Evolutionary conservation across 257 asterid species (phyloP).

Genomic region (Solanum lignicaule): DNA sequence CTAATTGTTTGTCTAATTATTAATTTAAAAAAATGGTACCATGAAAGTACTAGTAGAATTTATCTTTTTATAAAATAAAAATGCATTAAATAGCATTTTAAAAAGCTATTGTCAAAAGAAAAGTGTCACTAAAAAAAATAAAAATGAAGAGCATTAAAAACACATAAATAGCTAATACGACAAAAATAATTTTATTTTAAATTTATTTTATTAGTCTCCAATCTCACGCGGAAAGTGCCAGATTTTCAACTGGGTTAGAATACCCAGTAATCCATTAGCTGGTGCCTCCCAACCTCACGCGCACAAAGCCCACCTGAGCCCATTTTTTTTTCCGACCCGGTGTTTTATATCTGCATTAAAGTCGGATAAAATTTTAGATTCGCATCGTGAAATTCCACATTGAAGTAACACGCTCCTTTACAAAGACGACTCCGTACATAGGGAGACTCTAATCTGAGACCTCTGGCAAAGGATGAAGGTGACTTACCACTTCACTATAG

Average conservation of each 20-base stretch:
- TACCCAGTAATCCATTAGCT: not conserved
- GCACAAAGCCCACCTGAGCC: not conserved
- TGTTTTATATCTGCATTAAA: too few relatives aligned
- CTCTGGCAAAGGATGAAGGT: not conserved
- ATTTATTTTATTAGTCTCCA: not conserved
- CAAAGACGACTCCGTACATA: rapidly evolving
- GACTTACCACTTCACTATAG: too few relatives aligned
- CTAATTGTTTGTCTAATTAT: not conserved
- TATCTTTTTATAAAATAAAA: not conserved
- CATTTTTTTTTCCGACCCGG: too few relatives aligned
- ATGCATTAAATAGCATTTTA: not conserved
- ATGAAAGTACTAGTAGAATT: not conserved
- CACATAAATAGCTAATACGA: not conserved
- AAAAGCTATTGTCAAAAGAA: not conserved
- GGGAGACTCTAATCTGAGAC: too few relatives aligned
- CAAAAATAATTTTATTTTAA: not conserved
- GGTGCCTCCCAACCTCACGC: not conserved
- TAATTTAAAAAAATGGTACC: not conserved
- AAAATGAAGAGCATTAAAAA: not conserved
- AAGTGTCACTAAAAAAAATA: not conserved
- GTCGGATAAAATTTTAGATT: too few relatives aligned
- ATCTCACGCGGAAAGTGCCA: not conserved
- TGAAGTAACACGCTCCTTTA: too few relatives aligned
- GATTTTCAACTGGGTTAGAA: not conserved
- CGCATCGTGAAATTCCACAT: too few relatives aligned